These are phyloP conservation scores for Pseudogymnoascus sp. DNA, from an alignment of 2,329 filamentous ascomycete species.

Conservation along the genomic window DNA sequence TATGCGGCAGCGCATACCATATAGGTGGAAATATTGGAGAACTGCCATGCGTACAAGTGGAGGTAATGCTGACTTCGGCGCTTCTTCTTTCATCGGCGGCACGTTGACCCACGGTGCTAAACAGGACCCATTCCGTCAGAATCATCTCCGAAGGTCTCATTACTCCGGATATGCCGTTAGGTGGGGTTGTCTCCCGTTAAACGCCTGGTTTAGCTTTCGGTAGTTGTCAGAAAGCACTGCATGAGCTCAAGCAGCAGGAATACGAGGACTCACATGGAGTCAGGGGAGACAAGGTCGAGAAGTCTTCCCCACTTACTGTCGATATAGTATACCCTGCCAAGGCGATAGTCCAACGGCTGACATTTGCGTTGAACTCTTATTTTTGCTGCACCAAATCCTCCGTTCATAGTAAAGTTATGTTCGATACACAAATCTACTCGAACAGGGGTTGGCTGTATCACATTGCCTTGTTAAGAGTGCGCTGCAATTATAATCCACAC, in stretches of 20 bases:
- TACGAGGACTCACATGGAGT: background rate
- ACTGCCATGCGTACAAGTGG: background rate
- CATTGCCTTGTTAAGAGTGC: background rate
- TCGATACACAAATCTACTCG: background rate
- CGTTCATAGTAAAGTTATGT: background rate
- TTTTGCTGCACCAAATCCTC: background rate
- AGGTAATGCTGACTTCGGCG: background rate
- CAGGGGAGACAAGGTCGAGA: background rate
- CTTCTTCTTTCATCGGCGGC: background rate
- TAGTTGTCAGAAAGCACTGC: background rate
- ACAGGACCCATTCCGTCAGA: background rate
- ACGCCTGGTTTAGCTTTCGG: background rate
- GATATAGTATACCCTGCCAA: background rate
- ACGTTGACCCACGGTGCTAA: background rate
- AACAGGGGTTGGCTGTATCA: background rate
- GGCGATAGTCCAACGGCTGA: background rate
- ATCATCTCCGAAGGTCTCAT: background rate
- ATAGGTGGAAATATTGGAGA: background rate
- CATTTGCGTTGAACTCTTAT: background rate
- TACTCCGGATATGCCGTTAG: background rate
- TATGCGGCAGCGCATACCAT: background rate
- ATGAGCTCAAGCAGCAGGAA: background rate
- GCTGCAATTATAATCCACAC: background rate
- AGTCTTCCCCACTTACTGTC: background rate
- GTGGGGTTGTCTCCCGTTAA: background rate